These are phyloP conservation scores for Boletus tomentosulus DNA, from an alignment of 768 basidiomycete genomes.

Conservation along the genomic window DNA sequence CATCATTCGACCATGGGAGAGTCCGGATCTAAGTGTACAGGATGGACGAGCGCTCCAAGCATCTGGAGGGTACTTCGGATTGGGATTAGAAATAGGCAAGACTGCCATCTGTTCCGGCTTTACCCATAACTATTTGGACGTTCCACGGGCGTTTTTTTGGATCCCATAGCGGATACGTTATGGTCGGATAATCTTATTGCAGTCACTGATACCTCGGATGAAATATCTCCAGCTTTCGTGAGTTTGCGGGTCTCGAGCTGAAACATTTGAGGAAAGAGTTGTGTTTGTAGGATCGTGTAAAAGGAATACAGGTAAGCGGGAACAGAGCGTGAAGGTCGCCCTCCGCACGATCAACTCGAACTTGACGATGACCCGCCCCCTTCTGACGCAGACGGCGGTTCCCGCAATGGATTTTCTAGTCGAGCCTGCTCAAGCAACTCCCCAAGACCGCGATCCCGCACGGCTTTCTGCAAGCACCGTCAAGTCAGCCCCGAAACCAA, in stretches of 20 bases:
- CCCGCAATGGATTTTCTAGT: conserved; percentile 70
- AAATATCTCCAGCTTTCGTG: not conserved
- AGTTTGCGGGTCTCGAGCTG: not conserved
- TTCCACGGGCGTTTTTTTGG: not conserved
- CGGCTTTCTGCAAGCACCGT: conserved; percentile 55
- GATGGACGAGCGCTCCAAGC: not conserved
- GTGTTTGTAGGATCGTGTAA: not conserved
- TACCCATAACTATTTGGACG: not conserved
- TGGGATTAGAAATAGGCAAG: not conserved
- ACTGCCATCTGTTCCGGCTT: not conserved
- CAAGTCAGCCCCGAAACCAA: not conserved
- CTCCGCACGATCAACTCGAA: conserved; percentile 7
- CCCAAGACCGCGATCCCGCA: conserved; percentile 73
- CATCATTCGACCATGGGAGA: not conserved
- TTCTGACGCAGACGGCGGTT: conserved; percentile 40
- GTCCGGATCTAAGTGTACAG: not conserved
- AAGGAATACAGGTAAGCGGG: not conserved
- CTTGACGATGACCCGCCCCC: conserved; percentile 9
- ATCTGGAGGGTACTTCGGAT: not conserved
- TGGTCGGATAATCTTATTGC: not conserved
- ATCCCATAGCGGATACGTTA: not conserved
- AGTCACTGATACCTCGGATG: not conserved
- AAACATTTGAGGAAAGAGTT: not conserved
- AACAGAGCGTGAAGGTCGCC: not conserved
- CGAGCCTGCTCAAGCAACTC: conserved; percentile 75